Evolutionary conservation across 345 rosid species (phyloP), one percentile per base, ranked within the genome.

Genomic region (Corymbia maculata): DNA sequence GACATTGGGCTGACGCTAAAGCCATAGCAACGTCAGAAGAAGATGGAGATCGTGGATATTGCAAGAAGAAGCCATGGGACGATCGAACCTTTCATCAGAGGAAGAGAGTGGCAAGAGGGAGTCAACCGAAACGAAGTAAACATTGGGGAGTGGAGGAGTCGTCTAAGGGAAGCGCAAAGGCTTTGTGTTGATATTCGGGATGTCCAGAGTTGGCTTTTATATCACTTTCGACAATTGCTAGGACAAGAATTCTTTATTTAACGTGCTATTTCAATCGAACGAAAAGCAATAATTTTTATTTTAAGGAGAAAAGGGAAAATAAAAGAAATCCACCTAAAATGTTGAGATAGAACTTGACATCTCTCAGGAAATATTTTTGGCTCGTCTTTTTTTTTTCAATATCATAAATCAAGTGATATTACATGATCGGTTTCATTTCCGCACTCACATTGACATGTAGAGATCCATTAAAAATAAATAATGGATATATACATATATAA

Each of bases 1-100:
- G 93, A 90, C 96, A 92, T 44, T 30, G 86, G 53, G 90, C 90
- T 93, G 28, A n/a, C 70, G 79, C 57, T 47, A 68, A 85, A 45
- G 49, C 79, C 16, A 8, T 21, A 82, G 86, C 44, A 64, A 66
- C 79, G 21, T 66, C 10, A n/a, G 4, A 19, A 66, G 42, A n/a
- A 66, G 42, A n/a, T 64, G 42, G 75, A n/a, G 36, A n/a, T 64
- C 2, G 36, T 64, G 75, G 75, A n/a, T 64, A 64, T n/a, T 1
- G 75, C 42, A 13, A 64, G 2, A 64, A 64, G 36, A n/a, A 64
- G 36, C 36, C 75, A 64, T 64, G 36, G n/a, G 75, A 64, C 1
- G 4, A 64, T 64, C 2, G 19, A 64, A 13, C 9, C 1, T 0
- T 64, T 13, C 75, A 64, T n/a, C 0, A 19, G 4, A 61, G 32